These are phyloP conservation scores for Thraustochytrium sp. DNA, from an alignment of 352 stramenopile species.

Conservation along the genomic window DNA sequence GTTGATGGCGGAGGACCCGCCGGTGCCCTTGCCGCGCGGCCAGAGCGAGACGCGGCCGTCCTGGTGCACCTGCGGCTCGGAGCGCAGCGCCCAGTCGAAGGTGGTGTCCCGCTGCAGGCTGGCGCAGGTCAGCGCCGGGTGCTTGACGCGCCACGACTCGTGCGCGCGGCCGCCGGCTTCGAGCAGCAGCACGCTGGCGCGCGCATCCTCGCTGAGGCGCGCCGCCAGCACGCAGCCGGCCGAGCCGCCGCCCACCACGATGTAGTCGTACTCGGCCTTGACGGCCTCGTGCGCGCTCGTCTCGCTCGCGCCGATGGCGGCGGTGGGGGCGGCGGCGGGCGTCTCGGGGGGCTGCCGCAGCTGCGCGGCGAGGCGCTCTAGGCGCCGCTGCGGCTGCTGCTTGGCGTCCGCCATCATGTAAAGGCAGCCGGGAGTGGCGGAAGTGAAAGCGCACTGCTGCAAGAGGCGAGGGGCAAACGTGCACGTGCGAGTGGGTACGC, in stretches of 20 bases:
- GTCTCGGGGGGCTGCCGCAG: too few species aligned
- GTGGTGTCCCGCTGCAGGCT: conserved; percentile 2
- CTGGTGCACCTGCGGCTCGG: neutral
- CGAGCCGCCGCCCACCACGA: conserved; percentile 80
- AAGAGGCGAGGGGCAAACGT: too few species aligned
- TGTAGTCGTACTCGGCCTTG: conserved; percentile 71
- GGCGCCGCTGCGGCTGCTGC: too few species aligned
- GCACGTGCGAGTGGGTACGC: too few species aligned
- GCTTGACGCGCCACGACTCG: neutral
- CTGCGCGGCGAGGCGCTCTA: too few species aligned
- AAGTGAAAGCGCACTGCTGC: too few species aligned
- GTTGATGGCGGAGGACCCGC: conserved; percentile 74
- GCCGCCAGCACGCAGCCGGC: conserved; percentile 83
- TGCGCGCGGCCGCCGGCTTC: conserved; percentile 78
- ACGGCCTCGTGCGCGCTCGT: too few species aligned
- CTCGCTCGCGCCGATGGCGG: too few species aligned
- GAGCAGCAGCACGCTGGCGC: conserved; percentile 79
- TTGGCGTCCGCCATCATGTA: too few species aligned
- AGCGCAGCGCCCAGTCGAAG: conserved; percentile 13
- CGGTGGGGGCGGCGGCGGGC: too few species aligned
- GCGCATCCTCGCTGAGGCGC: conserved; percentile 68
- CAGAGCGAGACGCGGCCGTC: neutral
- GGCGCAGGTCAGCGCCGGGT: conserved; percentile 6
- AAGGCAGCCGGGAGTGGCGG: too few species aligned
- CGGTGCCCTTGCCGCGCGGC: conserved; percentile 64